Evolutionary conservation across 2,329 filamentous ascomycete species (phyloP), one percentile per base, ranked within the genome.

Genomic region (Fusarium heterosporum): DNA sequence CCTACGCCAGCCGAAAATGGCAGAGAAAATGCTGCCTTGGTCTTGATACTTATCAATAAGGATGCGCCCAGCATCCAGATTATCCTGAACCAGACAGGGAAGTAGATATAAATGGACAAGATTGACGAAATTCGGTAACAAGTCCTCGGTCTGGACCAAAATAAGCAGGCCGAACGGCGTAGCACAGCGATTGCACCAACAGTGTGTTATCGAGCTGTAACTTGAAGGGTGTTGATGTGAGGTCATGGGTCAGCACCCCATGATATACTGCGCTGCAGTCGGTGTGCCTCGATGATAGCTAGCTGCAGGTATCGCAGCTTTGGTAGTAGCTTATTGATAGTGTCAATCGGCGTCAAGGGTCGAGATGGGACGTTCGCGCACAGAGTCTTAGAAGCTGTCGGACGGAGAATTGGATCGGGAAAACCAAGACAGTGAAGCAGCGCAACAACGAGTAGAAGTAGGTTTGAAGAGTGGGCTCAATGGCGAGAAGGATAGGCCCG

Each of bases 161-260:
- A 46, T 19, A 32, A 19, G 41, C 30, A 26, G 47, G 34, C 38
- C 17, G 32, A 49, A 51, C 46, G 34, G 43, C 51, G 34, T 50
- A 57, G 49, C 47, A 39, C 50, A 65, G 30, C 42, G 29, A 46
- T 36, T 38, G 54, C 38, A 30, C 41, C 34, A 63, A 42, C 43
- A 41, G 29, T 49, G 29, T 57, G 59, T 60, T 69, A 68, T 68
- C 61, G 41, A 61, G 29, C 51, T 57, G 43, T 41, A 48, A 19
- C 39, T 61, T 22, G 42, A 63, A 58, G 54, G 50, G 70, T 72
- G 60, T 55, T 62, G 58, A 48, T 55, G 22, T 29, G 54, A 66
- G 59, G 61, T 72, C 68, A 73, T 55, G 68, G 61, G 70, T 70
- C 55, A 72, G 39, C 58, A 55, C 43, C 68, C 66, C 70, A 73